These are phyloP conservation scores for Thymus quinquecostatus DNA, from an alignment of 257 asterid species.

Conservation along the genomic window DNA sequence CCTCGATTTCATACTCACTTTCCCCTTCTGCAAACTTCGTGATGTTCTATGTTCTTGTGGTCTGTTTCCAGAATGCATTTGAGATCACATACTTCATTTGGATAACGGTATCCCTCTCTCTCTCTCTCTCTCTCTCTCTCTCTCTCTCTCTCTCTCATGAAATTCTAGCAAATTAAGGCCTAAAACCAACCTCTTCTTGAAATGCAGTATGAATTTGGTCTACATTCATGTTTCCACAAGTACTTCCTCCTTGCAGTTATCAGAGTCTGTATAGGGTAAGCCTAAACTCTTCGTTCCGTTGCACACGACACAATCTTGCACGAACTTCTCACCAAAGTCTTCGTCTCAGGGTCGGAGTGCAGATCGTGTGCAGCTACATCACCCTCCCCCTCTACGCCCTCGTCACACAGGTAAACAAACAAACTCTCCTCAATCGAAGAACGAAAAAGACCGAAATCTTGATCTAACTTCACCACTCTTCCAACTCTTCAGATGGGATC, in stretches of 20 bases:
- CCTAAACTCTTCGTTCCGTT: not conserved
- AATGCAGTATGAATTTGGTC: slow-evolving; percentile 92
- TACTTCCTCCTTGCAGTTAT: slow-evolving; percentile 55
- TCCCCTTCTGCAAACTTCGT: not conserved
- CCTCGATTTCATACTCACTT: not conserved
- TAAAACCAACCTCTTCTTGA: slow-evolving; percentile 4
- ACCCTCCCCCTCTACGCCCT: slow-evolving; percentile 97
- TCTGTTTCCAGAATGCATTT: slow-evolving; percentile 75
- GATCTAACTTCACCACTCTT: not conserved
- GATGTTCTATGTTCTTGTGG: not conserved
- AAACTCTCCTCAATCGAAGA: slow-evolving; percentile 6
- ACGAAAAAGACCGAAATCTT: not conserved
- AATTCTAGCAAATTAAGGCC: not conserved
- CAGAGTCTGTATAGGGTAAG: slow-evolving; percentile 85
- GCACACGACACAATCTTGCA: not conserved
- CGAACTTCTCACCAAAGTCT: not conserved
- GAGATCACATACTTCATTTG: slow-evolving; percentile 92
- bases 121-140: not conserved
- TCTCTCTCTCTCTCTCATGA: not conserved
- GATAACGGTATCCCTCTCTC: slow-evolving; percentile 62
- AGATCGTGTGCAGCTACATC: slow-evolving; percentile 83
- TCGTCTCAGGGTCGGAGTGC: slow-evolving; percentile 66
- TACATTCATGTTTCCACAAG: slow-evolving; percentile 81
- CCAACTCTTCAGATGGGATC: slow-evolving; percentile 77
- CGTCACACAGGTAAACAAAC: slow-evolving; percentile 75